phyloP scores from a whole-genome alignment of 495 filamentous ascomycete genomes.

The Tuber microsphaerosporum region DNA sequence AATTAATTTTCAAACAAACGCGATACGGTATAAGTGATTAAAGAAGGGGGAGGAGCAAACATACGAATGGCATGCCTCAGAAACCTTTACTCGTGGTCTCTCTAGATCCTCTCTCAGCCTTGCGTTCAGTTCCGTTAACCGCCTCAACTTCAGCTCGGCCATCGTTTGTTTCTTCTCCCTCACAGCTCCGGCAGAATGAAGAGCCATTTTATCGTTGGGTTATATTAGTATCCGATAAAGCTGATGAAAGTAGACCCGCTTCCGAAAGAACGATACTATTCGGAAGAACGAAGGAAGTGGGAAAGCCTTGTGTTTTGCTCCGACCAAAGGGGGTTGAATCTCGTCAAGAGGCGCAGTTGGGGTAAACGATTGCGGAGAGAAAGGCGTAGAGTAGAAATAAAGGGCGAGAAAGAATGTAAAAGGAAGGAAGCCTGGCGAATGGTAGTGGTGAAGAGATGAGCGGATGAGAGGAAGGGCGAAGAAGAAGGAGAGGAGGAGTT shows the following conservation, averaged over 20 bases:
- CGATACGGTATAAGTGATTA: not conserved
- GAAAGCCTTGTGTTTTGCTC: constrained; percentile 11
- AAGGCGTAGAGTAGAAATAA: constrained; percentile 50
- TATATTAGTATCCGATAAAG: constrained; percentile 15
- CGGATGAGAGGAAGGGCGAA: constrained; percentile 13
- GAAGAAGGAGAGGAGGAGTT: constrained; percentile 28
- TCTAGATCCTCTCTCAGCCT: constrained; percentile 92
- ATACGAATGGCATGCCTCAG: constrained; percentile 86
- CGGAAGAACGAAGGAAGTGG: constrained; percentile 14
- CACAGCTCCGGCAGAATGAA: constrained; percentile 39
- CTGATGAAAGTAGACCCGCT: not conserved
- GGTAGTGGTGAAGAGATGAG: constrained; percentile 17
- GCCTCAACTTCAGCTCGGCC: constrained; percentile 92
- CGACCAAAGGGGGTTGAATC: constrained; percentile 50
- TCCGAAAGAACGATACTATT: constrained; percentile 10
- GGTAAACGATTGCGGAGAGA: constrained; percentile 49
- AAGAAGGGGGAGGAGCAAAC: constrained; percentile 39
- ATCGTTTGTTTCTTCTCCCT: constrained; percentile 92
- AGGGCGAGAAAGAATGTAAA: constrained; percentile 11
- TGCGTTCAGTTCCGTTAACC: constrained; percentile 91
- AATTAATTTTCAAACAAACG: not conserved
- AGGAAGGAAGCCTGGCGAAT: constrained; percentile 16
- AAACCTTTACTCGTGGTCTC: constrained; percentile 87
- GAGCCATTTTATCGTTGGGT: constrained; percentile 32
- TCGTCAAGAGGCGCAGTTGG: constrained; percentile 50